Percentiles rank a stretch among this genome's conserved stretches.
phyloP scores from a whole-genome alignment of 441 rosid genomes.

The Caryocar brasiliense region DNA sequence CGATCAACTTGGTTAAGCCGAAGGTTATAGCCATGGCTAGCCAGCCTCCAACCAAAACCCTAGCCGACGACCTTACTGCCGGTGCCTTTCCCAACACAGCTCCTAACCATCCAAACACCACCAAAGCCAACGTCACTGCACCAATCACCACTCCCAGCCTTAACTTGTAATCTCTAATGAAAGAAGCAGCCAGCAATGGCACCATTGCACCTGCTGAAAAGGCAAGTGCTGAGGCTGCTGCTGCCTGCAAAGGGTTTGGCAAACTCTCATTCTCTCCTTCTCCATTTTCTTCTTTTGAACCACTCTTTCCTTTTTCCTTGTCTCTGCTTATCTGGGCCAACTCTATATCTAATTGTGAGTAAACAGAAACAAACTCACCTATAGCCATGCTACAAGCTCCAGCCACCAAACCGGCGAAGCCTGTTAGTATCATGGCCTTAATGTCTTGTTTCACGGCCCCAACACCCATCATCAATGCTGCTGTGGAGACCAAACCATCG shows the following conservation, averaged over 20 bases:
- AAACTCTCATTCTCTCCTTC: slow-evolving; percentile 29
- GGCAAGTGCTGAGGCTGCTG: slow-evolving; percentile 69
- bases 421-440: slow-evolving; percentile 68
- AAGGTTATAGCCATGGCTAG: slow-evolving; percentile 82
- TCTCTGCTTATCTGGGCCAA: slow-evolving; percentile 59
- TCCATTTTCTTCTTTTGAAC: not conserved
- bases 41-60: slow-evolving; percentile 85
- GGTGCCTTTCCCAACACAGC: slow-evolving; percentile 70
- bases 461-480: slow-evolving; percentile 79
- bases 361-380: slow-evolving; percentile 87
- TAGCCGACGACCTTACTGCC: slow-evolving; percentile 32
- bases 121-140: slow-evolving; percentile 50
- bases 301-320: slow-evolving; percentile 6
- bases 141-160: slow-evolving; percentile 42
- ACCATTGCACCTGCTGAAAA: slow-evolving; percentile 71
- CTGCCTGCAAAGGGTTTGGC: slow-evolving; percentile 73
- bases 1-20: slow-evolving; percentile 72
- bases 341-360: slow-evolving; percentile 72
- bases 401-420: slow-evolving; percentile 76
- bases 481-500: slow-evolving; percentile 76
- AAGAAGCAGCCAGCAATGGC: slow-evolving; percentile 71
- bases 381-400: slow-evolving; percentile 97
- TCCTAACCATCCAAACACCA: slow-evolving; percentile 60
- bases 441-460: slow-evolving; percentile 74
- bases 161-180: slow-evolving; percentile 45